phyloP scores from a whole-genome alignment of 192 early-diverging fungal species.

The Hyaloraphidium curvatum region DNA sequence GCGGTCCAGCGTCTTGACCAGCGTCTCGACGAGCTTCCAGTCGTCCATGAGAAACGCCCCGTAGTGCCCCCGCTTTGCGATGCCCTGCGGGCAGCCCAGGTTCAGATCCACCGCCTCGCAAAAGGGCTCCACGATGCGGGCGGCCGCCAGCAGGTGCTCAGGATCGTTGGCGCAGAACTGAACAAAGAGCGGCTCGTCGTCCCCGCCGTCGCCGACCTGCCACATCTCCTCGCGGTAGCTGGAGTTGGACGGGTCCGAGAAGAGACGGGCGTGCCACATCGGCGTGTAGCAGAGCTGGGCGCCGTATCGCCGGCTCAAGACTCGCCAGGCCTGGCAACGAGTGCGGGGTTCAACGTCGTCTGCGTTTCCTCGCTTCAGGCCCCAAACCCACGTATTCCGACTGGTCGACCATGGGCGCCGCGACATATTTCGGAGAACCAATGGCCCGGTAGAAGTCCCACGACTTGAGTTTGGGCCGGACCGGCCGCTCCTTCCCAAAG shows the following conservation, averaged over 20 bases:
- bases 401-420: conserved; percentile 96
- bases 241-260: conserved; percentile 35
- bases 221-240: conserved; percentile 59
- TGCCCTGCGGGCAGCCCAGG: conserved; percentile 90
- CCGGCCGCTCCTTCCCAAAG: no score
- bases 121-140: conserved; percentile 51
- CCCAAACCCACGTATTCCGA: conserved; percentile 62
- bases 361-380: neutral
- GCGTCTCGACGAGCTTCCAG: conserved; percentile 54
- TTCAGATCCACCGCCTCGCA: conserved; percentile 94
- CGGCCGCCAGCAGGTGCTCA: conserved; percentile 56
- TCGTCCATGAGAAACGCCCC: conserved; percentile 90
- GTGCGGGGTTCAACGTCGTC: neutral
- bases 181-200: conserved; percentile 47
- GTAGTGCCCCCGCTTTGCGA: conserved; percentile 78
- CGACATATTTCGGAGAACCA: conserved; percentile 40
- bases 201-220: conserved; percentile 28
- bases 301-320: conserved; percentile 67
- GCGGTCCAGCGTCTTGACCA: conserved; percentile 17
- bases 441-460: neutral
- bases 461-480: neutral
- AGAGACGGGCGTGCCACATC: conserved; percentile 82
- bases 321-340: conserved; percentile 59
- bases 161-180: conserved; percentile 98
- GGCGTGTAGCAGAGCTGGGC: conserved; percentile 89